Evolutionary conservation across 2,329 filamentous ascomycete genomes (phyloP), one percentile per base, ranked within the genome.

Genomic region (Cordyceps javanica): DNA sequence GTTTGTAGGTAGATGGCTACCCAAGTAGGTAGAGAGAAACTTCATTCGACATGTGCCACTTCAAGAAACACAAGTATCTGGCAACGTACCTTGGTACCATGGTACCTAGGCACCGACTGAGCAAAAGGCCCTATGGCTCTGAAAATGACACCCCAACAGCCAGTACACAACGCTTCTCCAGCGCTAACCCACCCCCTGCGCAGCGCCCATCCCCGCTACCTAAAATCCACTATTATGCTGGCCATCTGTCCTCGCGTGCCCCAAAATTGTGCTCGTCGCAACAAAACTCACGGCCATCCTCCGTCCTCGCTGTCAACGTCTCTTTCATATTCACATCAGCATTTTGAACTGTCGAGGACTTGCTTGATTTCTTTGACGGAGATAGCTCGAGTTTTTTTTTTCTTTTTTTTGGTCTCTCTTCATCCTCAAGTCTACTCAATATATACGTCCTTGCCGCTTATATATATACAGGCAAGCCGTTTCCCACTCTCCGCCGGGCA

Each of bases 281-380:
- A 58, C 56, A 58, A 58, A 58, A 58, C 56, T 53, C 30, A 14
- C 55, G n/a, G 25, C 19, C 41, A 53, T 48, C 49, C 41, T 58
- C 56, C 41, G 16, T 53, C 48, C 11, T 52, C 49, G 39, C 38
- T 30, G 21, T 16, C 55, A 5, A 46, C 39, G 13, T 10, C 39
- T 39, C 41, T 46, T 52, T 9, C 41, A n/a, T 53, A 51, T 46
- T 58, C 41, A 48, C 45, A 56, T 50, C 45, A 41, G 28, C 42
- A 26, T 38, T 11, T 23, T 25, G 3, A 5, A n/a, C 46, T 57
- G 34, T 21, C 28, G 13, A 23, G 23, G 34, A 19, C 16, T 41
- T 25, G 11, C 21, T 23, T 7, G 10, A 13, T n/a, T 41, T 49
- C 10, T 34, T 19, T 25, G 28, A 53, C 38, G 36, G 9, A 25